Base-by-base conservation (phyloP, 495 filamentous ascomycete genomes). In the Bacidia rubella region DNA sequence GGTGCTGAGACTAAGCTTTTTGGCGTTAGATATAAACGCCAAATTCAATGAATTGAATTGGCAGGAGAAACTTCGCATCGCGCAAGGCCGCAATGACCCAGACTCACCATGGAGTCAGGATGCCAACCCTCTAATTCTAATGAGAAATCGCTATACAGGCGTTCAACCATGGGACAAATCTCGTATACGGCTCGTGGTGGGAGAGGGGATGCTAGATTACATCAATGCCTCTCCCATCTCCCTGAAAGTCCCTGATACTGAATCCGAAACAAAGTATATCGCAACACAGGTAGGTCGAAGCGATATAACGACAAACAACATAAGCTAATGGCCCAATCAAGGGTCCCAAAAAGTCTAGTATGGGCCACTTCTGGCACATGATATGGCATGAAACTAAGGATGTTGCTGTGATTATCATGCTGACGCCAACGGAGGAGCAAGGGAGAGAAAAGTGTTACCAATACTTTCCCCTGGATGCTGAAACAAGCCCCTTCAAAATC, bases 301-400 rank as follows among this genome's bases (percentile, higher is more conserved):
- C 32, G 53, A 60, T 55, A 7, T 21, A 32, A 11, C 24, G n/a
- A 47, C 4, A 17, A 49, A 48, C 17, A 17, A 19, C n/a, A n/a
- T 12, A 7, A 7, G 29, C 29, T 35, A 35, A 35, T 35, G 15
- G 24, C 26, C 23, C n/a, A 47, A 17, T 21, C 65, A 69, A 95
- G 75, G 90, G 90, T 9, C 92, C 92, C 1, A 96, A 90, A 65
- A 64, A 73, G 55, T 71, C 74, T 5, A 78, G 76, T 3, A 71
- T 81, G 35, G 75, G 81, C 56, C 86, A 95, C 61, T 84, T 93
- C 41, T 99, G 90, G 88, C 86, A 92, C 57, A 99, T 99, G 92
- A 71, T 95, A 24, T 87, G 87, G 67, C 82, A 94, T 52, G 87
- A 96, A 67, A 81, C 81, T 22, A 66, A 74, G 21, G 80, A 81